Evolutionary conservation across 169 alveolate genomes (phyloP), one percentile per base, ranked within the genome.

Genomic region (Amoebophrya sp.): DNA sequence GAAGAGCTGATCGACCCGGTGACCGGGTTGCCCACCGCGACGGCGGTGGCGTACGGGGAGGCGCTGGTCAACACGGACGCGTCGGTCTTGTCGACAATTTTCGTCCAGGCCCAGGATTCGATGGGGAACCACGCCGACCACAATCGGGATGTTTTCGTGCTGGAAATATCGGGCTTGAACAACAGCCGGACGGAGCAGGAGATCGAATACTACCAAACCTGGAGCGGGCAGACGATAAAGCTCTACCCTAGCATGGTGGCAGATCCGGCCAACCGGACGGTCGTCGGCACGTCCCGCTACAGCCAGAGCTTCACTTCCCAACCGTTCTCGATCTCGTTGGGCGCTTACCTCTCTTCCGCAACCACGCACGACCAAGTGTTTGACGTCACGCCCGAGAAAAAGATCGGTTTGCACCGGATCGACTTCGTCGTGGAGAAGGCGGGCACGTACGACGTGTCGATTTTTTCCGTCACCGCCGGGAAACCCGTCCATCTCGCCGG

Each of bases 31-130:
- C 32, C 32, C 38, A 25, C 18, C 32, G 0, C 38, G 7, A 66
- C 83, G 7, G 83, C 83, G 83, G 83, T 2, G 29, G 83, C 83
- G 7, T 66, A 66, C 83, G 83, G 83, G 32, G 12, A 7, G 10
- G 83, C 83, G 39, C 35, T 66, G 83, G 12, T 12, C 38, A 66
- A n/a, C 38, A 66, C 83, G 83, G 32, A 66, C 32, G 1, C 83
- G 29, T 7, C 32, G 2, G 1, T 66, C 32, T 25, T 66, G 83
- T 66, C 83, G 35, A 66, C 83, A 25, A 66, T 66, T 25, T 66
- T 66, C 83, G 83, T 66, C 32, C 83, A 66, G 35, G 29, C 83
- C 35, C 83, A 66, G 83, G 83, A 66, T n/a, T 66, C 83, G 83
- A 66, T 66, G 83, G 83, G 83, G 18, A 66, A 66, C 35, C 83